Base-by-base conservation (phyloP, 108 stramenopile species). In the Skeletonema grethae region DNA sequence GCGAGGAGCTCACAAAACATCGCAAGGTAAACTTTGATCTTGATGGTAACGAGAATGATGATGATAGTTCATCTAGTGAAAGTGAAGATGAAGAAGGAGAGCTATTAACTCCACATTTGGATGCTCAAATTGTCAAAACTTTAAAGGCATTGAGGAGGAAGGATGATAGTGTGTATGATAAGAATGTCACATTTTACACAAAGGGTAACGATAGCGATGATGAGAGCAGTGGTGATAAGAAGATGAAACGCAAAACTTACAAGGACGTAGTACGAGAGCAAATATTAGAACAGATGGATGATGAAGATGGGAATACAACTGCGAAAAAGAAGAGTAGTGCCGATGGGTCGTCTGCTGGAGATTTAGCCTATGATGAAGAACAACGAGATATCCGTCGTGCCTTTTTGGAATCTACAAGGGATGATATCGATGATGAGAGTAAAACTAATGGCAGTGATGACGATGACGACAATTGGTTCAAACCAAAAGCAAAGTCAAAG, bases 221-320 rank as follows among this genome's bases (percentile, higher is more conserved):
- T 39, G 65, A 64, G 12, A 63, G 32, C 20, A 28, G 73, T 18
- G 30, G 65, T n/a, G 62, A 45, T 2, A 32, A 65, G 56, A 72
- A 62, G 15, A 34, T 30, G 15, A 86, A 86, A 43, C 82, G 75
- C 18, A 88, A 83, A 82, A 77, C 70, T 7, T 97, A 92, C 90
- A 98, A 97, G 75, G 99, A 99, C 79, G 89, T 99, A 34, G 73
- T 97, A 6, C 85, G 99, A 22, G 92, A 97, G 63, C 97, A 99
- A 80, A 90, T 99, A 39, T 73, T 99, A 31, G 90, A 96, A 50
- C 84, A 97, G 65, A 94, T 96, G 83, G 76, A 61, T 29, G 78
- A 83, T 15, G 83, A 75, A 9, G 73, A 58, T 28, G 70, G 48
- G 2, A 48, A 73, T 24, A 53, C 75, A 36, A 63, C 78, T 25